These are phyloP conservation scores for Panicum miliaceum DNA, from an alignment of 176 grass and related monocot species.

Conservation along the genomic window DNA sequence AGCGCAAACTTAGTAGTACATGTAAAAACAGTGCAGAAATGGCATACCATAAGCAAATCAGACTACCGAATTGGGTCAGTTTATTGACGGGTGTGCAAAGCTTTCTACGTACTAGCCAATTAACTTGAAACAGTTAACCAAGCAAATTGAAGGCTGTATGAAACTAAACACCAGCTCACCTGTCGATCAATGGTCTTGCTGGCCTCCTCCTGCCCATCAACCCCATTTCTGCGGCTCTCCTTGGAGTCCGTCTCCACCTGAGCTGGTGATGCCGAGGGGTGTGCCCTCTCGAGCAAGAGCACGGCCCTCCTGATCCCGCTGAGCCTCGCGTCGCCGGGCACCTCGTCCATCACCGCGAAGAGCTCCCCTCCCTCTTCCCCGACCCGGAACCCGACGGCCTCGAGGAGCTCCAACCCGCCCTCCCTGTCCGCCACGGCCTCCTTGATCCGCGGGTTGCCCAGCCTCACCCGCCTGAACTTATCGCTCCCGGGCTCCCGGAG, in stretches of 20 bases:
- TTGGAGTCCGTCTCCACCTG: conserved; percentile 27
- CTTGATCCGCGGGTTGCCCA: conserved; percentile 91
- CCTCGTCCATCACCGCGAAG: conserved; percentile 77
- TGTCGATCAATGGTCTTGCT: conserved; percentile 69
- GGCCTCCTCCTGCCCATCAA: neutral
- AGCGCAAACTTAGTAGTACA: neutral
- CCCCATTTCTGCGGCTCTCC: conserved; percentile 32
- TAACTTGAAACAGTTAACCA: neutral
- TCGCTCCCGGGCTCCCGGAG: conserved; percentile 67
- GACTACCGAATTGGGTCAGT: neutral
- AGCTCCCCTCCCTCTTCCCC: conserved; percentile 68
- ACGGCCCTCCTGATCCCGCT: conserved; percentile 55
- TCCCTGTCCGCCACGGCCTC: conserved; percentile 70
- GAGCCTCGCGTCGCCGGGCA: conserved; percentile 50
- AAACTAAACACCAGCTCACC: conserved; percentile 43
- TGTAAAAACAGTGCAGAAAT: neutral
- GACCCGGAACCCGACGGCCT: conserved; percentile 69
- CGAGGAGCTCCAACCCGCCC: conserved; percentile 74
- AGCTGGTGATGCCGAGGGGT: neutral
- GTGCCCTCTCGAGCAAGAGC: conserved; percentile 62
- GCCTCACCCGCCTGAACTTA: conserved; percentile 76
- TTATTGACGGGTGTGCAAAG: neutral
- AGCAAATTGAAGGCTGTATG: neutral
- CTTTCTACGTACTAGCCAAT: neutral
- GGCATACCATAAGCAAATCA: neutral